Conservation (phyloP, 129 eudicot genomes). For the Calendula officinalis region DNA sequence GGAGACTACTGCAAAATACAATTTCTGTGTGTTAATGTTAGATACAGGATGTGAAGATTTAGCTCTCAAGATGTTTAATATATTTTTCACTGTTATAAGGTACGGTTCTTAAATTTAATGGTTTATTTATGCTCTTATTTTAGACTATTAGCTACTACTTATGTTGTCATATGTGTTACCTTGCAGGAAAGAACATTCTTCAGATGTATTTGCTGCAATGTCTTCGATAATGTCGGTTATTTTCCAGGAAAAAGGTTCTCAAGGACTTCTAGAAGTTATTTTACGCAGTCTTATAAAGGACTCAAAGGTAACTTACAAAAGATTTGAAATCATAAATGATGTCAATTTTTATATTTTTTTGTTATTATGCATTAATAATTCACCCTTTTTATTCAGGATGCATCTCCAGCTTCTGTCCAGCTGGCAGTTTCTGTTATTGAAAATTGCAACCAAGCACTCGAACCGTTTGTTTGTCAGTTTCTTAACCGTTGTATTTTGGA, state of each 20-base stretch:
- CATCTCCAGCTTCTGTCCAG: constrained; percentile 53
- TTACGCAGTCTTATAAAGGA: constrained; percentile 67
- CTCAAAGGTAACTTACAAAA: constrained; percentile 48
- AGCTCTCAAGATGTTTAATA: constrained; percentile 68
- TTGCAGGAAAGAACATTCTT: constrained; percentile 74
- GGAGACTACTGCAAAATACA: constrained; percentile 73
- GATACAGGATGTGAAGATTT: constrained; percentile 76
- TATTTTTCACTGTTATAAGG: constrained; percentile 75
- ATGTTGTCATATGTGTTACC: constrained; percentile 19
- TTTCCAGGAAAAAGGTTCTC: constrained; percentile 63
- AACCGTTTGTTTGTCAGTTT: constrained; percentile 68
- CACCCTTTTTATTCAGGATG: constrained; percentile 45
- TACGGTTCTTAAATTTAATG: constrained; percentile 24
- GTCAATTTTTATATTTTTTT: background rate
- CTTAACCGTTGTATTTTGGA: constrained; percentile 76
- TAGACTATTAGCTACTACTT: background rate
- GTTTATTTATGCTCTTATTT: background rate
- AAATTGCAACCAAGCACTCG: constrained; percentile 52
- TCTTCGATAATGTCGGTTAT: constrained; percentile 65
- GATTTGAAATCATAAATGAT: background rate
- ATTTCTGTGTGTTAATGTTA: constrained; percentile 75
- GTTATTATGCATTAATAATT: background rate
- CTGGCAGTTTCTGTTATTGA: constrained; percentile 80
- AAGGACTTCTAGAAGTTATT: constrained; percentile 63
- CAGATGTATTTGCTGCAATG: constrained; percentile 59